A percentile compares a stretch with the other conserved stretches of the same genome.
phyloP scores from a whole-genome alignment of 352 stramenopile genomes.

The Phytophthora macrochlamydospora region DNA sequence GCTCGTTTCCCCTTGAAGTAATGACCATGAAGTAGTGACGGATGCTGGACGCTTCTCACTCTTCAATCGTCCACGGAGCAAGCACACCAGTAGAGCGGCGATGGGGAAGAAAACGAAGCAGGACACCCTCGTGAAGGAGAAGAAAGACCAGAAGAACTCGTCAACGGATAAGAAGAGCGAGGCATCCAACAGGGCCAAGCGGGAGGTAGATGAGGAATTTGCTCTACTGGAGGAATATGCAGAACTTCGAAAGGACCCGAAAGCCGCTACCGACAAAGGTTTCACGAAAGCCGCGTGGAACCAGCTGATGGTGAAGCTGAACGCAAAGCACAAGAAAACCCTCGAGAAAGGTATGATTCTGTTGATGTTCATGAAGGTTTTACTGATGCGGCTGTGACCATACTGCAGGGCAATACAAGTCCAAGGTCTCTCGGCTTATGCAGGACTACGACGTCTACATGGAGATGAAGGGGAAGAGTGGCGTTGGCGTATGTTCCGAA shows the following conservation, averaged over 20 bases:
- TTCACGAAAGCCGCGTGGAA: background rate
- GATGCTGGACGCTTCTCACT: background rate
- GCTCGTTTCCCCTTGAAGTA: background rate
- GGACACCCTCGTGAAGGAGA: no score
- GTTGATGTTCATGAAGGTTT: background rate
- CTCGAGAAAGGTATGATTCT: background rate
- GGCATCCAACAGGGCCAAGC: background rate
- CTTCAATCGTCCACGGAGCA: background rate
- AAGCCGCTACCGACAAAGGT: background rate
- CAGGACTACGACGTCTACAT: slow-evolving; percentile 9
- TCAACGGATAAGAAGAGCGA: background rate
- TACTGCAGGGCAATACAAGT: slow-evolving; percentile 7
- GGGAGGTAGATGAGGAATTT: background rate
- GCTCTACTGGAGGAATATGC: background rate
- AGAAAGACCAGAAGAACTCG: no score
- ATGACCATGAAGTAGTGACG: background rate
- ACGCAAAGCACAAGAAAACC: background rate
- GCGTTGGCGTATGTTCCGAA: background rate
- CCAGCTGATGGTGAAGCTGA: background rate
- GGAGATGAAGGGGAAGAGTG: background rate
- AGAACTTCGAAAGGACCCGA: no score
- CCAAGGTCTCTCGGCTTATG: background rate
- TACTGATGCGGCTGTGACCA: no score
- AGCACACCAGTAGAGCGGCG: background rate
- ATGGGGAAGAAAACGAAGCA: background rate